These are phyloP conservation scores for Euphorbia lathyris DNA, from an alignment of 345 rosid genomes.

Conservation along the genomic window DNA sequence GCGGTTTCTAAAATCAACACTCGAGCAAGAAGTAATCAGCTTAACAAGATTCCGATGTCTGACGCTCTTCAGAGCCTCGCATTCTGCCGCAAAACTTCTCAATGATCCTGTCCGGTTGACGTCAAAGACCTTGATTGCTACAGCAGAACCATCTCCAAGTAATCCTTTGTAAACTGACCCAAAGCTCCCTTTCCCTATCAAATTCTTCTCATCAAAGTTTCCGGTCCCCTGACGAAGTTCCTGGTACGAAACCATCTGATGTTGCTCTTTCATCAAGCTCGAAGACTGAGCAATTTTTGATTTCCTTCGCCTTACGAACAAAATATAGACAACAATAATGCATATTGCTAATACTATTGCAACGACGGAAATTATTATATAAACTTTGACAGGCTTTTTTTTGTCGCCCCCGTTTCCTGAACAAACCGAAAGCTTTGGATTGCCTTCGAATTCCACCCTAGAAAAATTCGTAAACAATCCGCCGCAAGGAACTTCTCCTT, in stretches of 20 bases:
- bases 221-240: constrained; percentile 45
- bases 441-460: constrained; percentile 19
- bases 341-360: constrained; percentile 14
- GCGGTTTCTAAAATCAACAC: constrained; percentile 33
- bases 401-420: background rate
- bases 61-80: constrained; percentile 42
- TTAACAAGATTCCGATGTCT: constrained; percentile 56
- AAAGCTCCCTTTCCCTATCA: constrained; percentile 49
- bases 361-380: constrained; percentile 15
- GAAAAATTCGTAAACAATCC: constrained; percentile 34
- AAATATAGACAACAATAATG: constrained; percentile 10
- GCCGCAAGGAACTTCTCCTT: constrained; percentile 35
- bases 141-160: constrained; percentile 27
- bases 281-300: background rate
- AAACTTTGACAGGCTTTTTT: constrained; percentile 17
- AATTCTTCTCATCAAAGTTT: constrained; percentile 31
- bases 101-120: constrained; percentile 29
- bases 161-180: constrained; percentile 29
- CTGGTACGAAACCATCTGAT: constrained; percentile 38
- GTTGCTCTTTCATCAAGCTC: constrained; percentile 9
- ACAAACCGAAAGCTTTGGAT: constrained; percentile 33
- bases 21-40: constrained; percentile 51
- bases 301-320: constrained; percentile 25
- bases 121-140: constrained; percentile 48
- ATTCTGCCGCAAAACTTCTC: constrained; percentile 47